Evolutionary conservation across 768 basidiomycete species (phyloP), one percentile per base, ranked within the genome.

Genomic region (Xanthoconium stramineum): DNA sequence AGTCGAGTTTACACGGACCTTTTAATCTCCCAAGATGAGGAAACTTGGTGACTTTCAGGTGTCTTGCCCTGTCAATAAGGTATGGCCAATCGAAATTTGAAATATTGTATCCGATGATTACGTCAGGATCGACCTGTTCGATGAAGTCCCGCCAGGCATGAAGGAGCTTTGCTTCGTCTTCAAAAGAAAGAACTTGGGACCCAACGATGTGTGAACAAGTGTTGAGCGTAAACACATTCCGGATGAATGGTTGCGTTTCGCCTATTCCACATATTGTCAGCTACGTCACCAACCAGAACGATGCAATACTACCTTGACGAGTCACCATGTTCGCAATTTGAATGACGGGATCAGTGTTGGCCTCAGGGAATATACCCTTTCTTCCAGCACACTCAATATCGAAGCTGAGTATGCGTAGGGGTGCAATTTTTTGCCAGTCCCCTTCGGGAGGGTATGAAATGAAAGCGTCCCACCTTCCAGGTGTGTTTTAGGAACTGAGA

Each of bases 241-340:
- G 86, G 58, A 99, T 87, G 73, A 98, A 99, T 0, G 97, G 97
- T 55, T 92, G 86, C 42, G 77, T 78, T 64, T 98, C 95, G 62
- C 96, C 95, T 96, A 62, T 50, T 39, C 11, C 39, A n/a, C 13
- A 28, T n/a, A 33, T 36, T 29, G 29, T 68, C n/a, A 64, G 52
- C 13, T 35, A 29, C 10, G 13, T 44, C 24, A 24, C 40, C 24
- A 20, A 20, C 44, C 1, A 20, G n/a, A 24, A 1, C 11, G 6
- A 43, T 3, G 9, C 39, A 28, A 32, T 3, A 15, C 61, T 75
- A 93, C 95, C 95, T 82, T 99, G 97, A 6, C 90, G 81, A 36
- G 95, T 98, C 12, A 98, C 96, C 97, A 98, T 98, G 70, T 93
- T 97, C 1, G 96, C 97, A 57, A 98, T 98, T 67, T 98, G 97